Conservation (phyloP, 352 stramenopile species). For the Pythium sp. region DNA sequence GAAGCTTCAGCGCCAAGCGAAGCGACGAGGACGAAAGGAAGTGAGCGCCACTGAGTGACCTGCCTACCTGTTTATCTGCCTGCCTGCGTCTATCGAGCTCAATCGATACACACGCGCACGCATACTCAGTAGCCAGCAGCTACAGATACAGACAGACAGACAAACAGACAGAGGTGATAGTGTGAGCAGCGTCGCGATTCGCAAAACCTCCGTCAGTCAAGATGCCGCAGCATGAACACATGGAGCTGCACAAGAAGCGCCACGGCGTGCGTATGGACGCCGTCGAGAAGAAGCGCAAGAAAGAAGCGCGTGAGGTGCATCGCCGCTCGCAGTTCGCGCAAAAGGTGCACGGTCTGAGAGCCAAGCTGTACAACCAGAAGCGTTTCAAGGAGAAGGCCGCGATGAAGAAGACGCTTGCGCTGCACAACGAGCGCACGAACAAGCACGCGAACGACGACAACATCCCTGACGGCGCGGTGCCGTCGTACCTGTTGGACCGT, state of each 20-base stretch:
- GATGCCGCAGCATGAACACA: constrained; percentile 99
- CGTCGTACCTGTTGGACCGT: constrained; percentile 99
- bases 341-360: constrained; percentile 98
- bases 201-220: constrained; percentile 21
- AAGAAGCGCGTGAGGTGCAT: constrained; percentile 97
- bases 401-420: constrained; percentile 99
- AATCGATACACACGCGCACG: constrained; percentile 2
- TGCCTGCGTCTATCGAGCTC: not conserved
- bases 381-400: constrained; percentile 99
- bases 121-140: not conserved
- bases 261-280: constrained; percentile 98
- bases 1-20: constrained; percentile 2
- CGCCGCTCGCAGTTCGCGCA: constrained; percentile 97
- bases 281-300: constrained; percentile 97
- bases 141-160: not conserved
- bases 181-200: constrained; percentile 1
- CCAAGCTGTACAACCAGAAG: constrained; percentile 99
- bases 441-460: constrained; percentile 98
- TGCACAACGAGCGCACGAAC: constrained; percentile 99
- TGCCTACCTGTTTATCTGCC: constrained; percentile 1
- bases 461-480: constrained; percentile 95
- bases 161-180: constrained; percentile 8
- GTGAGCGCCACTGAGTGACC: not conserved
- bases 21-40: constrained; percentile 8
- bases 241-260: constrained; percentile 99